A percentile compares a stretch with the other conserved stretches of the same genome.
These are phyloP conservation scores for Funneliformis geosporum DNA, from an alignment of 192 early-diverging fungal species.

Conservation along the genomic window DNA sequence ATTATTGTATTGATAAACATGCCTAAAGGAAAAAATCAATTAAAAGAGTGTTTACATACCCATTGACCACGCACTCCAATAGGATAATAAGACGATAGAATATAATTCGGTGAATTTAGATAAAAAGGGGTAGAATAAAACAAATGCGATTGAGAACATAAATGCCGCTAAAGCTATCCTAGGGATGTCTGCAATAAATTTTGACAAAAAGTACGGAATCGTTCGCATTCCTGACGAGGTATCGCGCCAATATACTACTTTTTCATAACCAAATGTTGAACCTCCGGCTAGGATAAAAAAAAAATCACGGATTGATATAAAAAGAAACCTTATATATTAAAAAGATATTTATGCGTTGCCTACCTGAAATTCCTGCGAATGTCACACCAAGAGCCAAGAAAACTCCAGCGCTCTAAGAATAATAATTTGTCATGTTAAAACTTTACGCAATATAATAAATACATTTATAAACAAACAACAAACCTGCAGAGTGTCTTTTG, in stretches of 20 bases:
- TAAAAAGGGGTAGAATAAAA: conserved; percentile 56
- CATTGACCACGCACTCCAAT: conserved; percentile 59
- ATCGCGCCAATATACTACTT: conserved; percentile 68
- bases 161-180: conserved; percentile 55
- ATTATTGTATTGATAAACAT: no score
- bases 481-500: conserved; percentile 3
- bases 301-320: neutral
- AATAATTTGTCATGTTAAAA: neutral
- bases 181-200: conserved; percentile 62
- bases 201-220: conserved; percentile 63
- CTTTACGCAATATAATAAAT: conserved; percentile 25
- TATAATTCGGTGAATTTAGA: conserved; percentile 39
- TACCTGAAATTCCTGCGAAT: conserved; percentile 59
- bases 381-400: conserved; percentile 60
- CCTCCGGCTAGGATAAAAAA: conserved; percentile 38
- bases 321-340: neutral
- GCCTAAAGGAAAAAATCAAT: no score
- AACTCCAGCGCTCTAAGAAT: conserved; percentile 44
- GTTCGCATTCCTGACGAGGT: conserved; percentile 57
- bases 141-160: conserved; percentile 60
- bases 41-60: neutral
- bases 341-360: neutral
- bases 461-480: conserved; percentile 37
- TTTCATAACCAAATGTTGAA: conserved; percentile 65
- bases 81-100: conserved; percentile 51